These are phyloP conservation scores for Coccomyxa sp. DNA, from an alignment of 139 green algal genomes.

Conservation along the genomic window DNA sequence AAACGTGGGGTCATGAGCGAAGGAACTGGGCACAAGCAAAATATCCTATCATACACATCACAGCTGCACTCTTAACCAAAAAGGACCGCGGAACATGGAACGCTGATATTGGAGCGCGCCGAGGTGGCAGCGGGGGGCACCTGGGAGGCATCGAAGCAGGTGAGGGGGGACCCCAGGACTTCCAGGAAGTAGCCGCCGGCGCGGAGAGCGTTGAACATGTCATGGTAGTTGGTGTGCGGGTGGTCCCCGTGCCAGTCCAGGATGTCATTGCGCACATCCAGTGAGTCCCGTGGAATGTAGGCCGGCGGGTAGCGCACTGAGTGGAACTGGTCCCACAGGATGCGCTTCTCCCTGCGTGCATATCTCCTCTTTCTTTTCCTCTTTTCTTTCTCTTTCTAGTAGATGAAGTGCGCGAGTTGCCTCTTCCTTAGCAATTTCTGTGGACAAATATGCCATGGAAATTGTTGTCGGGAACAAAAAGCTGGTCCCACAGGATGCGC, in stretches of 20 bases:
- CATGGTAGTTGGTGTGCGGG: slow-evolving; percentile 95
- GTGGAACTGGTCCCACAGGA: slow-evolving; percentile 97
- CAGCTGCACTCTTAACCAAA: no score
- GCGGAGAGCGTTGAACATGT: slow-evolving; percentile 70
- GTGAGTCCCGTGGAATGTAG: slow-evolving; percentile 92
- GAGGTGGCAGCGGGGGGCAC: slow-evolving; percentile 3
- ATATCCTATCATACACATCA: no score
- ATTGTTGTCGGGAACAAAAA: no score
- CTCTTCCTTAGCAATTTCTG: no score
- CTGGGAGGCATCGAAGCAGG: slow-evolving; percentile 86
- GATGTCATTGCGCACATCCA: slow-evolving; percentile 77
- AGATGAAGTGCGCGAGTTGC: slow-evolving; percentile 2
- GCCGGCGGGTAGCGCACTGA: slow-evolving; percentile 91
- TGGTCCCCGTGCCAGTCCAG: slow-evolving; percentile 99
- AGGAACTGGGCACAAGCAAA: no score
- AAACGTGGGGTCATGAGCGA: no score
- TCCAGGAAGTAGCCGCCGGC: slow-evolving; percentile 77
- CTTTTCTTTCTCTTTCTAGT: not conserved
- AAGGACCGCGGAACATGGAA: no score
- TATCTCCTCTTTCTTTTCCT: slow-evolving; percentile 31
- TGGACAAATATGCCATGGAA: no score
- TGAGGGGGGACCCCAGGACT: slow-evolving; percentile 81
- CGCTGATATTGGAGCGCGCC: no score
- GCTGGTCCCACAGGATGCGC: slow-evolving; percentile 94
- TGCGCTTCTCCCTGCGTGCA: slow-evolving; percentile 46